Evolutionary conservation across 1,139 yeast species (phyloP).

Genomic region (Pichia sp.): DNA sequence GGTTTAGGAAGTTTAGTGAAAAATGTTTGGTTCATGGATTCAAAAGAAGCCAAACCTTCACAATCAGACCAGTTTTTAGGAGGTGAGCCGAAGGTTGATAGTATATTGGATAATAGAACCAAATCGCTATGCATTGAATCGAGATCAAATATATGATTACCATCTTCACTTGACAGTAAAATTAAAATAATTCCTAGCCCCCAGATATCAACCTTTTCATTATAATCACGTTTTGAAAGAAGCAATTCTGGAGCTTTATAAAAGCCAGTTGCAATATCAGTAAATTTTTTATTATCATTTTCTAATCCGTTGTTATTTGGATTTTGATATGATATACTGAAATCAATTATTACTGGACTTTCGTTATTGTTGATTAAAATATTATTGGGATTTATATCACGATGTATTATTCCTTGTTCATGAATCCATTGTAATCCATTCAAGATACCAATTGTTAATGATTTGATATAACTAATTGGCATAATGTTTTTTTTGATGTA

Average conservation of each 20-base stretch:
- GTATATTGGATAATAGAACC: slow-evolving; percentile 54
- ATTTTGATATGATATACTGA: slow-evolving; percentile 58
- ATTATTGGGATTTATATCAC: slow-evolving; percentile 83
- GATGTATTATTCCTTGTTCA: slow-evolving; percentile 60
- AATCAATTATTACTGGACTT: slow-evolving; percentile 54
- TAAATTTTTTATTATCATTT: slow-evolving; percentile 40
- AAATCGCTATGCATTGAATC: slow-evolving; percentile 52
- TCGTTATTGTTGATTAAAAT: slow-evolving; percentile 39
- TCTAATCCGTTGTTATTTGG: slow-evolving; percentile 41
- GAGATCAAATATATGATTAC: slow-evolving; percentile 37
- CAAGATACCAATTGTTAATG: slow-evolving; percentile 39
- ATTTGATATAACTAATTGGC: slow-evolving; percentile 21
- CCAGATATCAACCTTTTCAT: slow-evolving; percentile 73
- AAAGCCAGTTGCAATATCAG: slow-evolving; percentile 70
- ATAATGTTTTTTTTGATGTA: slow-evolving; percentile 26
- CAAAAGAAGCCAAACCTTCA: slow-evolving; percentile 34
- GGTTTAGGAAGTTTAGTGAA: slow-evolving; percentile 30
- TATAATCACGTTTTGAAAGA: slow-evolving; percentile 60
- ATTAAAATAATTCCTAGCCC: slow-evolving; percentile 62
- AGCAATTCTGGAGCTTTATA: slow-evolving; percentile 84
- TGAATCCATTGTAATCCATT: slow-evolving; percentile 50
- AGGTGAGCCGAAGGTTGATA: slow-evolving; percentile 67
- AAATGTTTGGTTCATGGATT: slow-evolving; percentile 32
- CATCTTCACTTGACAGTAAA: slow-evolving; percentile 46
- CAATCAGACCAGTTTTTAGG: slow-evolving; percentile 45